Evolutionary conservation across 768 basidiomycete genomes (phyloP).

Genomic region (Hemileccinum rubropunctum): DNA sequence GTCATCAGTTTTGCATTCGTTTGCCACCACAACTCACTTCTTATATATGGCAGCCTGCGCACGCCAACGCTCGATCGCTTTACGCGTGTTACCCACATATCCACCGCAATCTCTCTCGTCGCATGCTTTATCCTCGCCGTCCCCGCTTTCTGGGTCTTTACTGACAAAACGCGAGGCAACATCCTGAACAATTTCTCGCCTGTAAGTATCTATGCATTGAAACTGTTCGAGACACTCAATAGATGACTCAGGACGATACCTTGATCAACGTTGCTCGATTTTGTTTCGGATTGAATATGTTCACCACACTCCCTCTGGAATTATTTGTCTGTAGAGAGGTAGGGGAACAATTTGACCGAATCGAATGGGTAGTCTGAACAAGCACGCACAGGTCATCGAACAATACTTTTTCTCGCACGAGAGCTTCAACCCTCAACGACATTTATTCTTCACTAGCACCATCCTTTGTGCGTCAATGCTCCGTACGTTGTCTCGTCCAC

Average conservation of each 20-base stretch:
- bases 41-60: conserved; percentile 91
- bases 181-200: conserved; percentile 92
- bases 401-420: conserved; percentile 94
- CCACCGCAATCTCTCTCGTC: conserved; percentile 78
- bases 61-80: conserved; percentile 96
- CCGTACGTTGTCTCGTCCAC: conserved; percentile 44
- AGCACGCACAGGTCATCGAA: conserved; percentile 71
- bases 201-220: conserved; percentile 36
- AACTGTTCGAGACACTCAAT: conserved; percentile 3
- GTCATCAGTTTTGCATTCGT: conserved; percentile 98
- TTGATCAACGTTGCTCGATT: conserved; percentile 94
- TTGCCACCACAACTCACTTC: conserved; percentile 95
- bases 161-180: conserved; percentile 91
- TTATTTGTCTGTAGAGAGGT: conserved; percentile 97
- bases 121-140: conserved; percentile 84
- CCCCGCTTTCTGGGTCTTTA: conserved; percentile 85
- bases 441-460: conserved; percentile 86
- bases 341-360: conserved; percentile 2
- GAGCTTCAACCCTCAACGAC: conserved; percentile 75
- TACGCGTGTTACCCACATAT: conserved; percentile 88
- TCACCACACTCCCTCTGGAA: conserved; percentile 94
- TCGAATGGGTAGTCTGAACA: background rate
- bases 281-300: conserved; percentile 96
- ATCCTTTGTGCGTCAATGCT: conserved; percentile 82
- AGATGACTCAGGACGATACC: conserved; percentile 59